Percentiles rank a stretch among this genome's conserved stretches.
Evolutionary conservation across 257 asterid species (phyloP).

Genomic region (Euphrasia confusa): DNA sequence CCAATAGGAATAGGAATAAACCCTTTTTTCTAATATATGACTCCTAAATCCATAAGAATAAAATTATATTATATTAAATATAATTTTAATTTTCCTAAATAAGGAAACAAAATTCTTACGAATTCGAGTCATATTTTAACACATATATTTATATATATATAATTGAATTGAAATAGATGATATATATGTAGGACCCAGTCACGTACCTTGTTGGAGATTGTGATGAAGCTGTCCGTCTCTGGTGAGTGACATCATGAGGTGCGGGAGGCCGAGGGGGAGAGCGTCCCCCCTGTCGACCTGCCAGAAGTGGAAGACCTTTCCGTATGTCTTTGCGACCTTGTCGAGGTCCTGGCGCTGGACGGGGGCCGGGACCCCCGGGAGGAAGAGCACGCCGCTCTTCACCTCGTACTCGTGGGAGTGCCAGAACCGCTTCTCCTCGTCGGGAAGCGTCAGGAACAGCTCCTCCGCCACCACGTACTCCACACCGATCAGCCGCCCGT

Average conservation of each 20-base stretch:
- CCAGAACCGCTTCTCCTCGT: constrained; percentile 74
- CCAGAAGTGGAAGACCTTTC: constrained; percentile 80
- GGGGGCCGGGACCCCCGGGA: constrained; percentile 67
- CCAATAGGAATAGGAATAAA: no score
- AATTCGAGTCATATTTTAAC: no score
- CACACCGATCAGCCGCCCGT: constrained; percentile 66
- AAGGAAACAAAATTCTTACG: no score
- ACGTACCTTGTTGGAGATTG: constrained; percentile 59
- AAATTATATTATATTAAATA: no score
- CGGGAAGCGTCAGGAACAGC: constrained; percentile 67
- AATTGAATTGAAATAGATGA: no score
- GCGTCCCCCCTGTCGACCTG: constrained; percentile 73
- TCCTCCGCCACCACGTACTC: constrained; percentile 62
- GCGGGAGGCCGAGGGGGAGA: constrained; percentile 78
- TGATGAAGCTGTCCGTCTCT: constrained; percentile 71
- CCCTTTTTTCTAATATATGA: no score
- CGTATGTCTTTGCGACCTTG: constrained; percentile 60
- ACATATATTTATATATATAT: no score
- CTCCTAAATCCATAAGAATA: no score
- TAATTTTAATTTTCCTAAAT: no score
- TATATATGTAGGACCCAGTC: no score
- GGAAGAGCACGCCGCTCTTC: constrained; percentile 76
- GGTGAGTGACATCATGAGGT: constrained; percentile 87
- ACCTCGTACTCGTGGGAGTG: constrained; percentile 88
- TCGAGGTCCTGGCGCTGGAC: constrained; percentile 70